Percentiles rank a stretch among this genome's conserved stretches.
Evolutionary conservation across 306 rosid genomes (phyloP).

Genomic region (Amphicarpaea edgeworthii): DNA sequence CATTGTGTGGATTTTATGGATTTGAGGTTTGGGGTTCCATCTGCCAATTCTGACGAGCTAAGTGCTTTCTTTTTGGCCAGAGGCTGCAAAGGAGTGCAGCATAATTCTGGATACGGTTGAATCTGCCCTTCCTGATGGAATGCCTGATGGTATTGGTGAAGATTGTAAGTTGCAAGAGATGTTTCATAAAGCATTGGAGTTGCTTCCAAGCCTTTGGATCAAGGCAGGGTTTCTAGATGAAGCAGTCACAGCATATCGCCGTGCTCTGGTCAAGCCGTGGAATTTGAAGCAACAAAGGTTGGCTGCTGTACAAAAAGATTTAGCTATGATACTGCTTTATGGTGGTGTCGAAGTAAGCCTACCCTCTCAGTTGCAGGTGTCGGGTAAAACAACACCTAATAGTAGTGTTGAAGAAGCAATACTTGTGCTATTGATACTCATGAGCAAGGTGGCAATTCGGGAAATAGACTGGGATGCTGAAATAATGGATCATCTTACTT

Average conservation of each 20-base stretch:
- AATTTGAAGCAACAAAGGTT: conserved; percentile 65
- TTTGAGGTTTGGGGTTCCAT: not conserved
- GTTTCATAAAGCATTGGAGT: conserved; percentile 76
- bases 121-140: conserved; percentile 78
- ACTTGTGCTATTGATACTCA: conserved; percentile 66
- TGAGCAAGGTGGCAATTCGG: conserved; percentile 56
- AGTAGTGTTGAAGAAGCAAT: conserved; percentile 78
- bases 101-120: conserved; percentile 76
- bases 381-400: conserved; percentile 63
- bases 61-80: conserved; percentile 55
- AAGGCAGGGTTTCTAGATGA: conserved; percentile 79
- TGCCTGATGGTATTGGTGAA: conserved; percentile 63
- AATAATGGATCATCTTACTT: conserved; percentile 79
- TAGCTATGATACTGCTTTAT: conserved; percentile 75
- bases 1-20: conserved; percentile 7
- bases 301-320: conserved; percentile 69
- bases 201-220: conserved; percentile 78
- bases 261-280: conserved; percentile 84
- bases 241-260: conserved; percentile 74
- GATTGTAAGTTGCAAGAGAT: conserved; percentile 89
- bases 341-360: conserved; percentile 77
- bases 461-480: conserved; percentile 82
- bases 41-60: conserved; percentile 25
- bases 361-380: conserved; percentile 60
- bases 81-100: conserved; percentile 84